phyloP scores from a whole-genome alignment of 202 grass and related monocot species.

The Dendrocalamus latiflorus region DNA sequence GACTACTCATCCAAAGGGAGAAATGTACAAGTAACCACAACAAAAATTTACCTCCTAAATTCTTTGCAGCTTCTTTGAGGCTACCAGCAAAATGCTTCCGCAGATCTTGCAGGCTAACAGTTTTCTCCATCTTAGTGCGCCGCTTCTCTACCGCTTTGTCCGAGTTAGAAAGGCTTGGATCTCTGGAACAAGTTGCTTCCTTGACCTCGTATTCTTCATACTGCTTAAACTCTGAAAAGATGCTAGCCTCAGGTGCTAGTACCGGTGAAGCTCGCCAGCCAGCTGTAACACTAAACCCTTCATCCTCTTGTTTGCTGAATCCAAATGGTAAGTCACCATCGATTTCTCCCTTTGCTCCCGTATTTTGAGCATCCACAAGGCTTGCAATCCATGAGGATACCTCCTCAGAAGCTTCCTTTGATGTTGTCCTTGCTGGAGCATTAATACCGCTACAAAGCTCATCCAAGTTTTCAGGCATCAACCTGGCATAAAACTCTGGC shows the following conservation, averaged over 20 bases:
- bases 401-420: conserved; percentile 31
- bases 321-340: conserved; percentile 34
- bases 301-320: conserved; percentile 51
- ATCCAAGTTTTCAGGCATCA: conserved; percentile 24
- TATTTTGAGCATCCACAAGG: conserved; percentile 47
- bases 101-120: conserved; percentile 67
- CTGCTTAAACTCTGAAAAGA: conserved; percentile 42
- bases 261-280: conserved; percentile 44
- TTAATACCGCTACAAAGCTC: conserved; percentile 15
- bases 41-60: conserved; percentile 63
- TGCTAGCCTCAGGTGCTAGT: conserved; percentile 29
- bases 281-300: conserved; percentile 64
- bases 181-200: conserved; percentile 33
- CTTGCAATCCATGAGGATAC: conserved; percentile 56
- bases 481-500: conserved; percentile 22
- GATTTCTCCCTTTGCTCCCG: conserved; percentile 27
- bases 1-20: background rate
- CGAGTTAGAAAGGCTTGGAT: conserved; percentile 29
- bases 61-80: conserved; percentile 95
- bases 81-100: conserved; percentile 86
- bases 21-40: background rate
- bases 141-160: conserved; percentile 59
- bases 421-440: conserved; percentile 35
- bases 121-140: conserved; percentile 72
- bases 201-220: conserved; percentile 44